Conservation (phyloP, 2,329 filamentous ascomycete genomes). For the Arthroderma sp. region DNA sequence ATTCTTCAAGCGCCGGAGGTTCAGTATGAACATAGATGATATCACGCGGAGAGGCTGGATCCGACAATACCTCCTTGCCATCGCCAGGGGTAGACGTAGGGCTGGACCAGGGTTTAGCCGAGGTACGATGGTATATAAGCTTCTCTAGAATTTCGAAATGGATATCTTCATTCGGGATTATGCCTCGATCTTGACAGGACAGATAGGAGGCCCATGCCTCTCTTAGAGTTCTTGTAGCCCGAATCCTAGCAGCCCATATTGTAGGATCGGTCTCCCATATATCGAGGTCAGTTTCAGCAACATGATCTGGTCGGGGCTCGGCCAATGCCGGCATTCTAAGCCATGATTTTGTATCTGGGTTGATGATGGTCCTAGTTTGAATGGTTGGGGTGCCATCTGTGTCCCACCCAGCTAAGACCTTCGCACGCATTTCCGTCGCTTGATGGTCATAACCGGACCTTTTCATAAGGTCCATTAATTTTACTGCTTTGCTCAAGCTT, state of each 20-base stretch:
- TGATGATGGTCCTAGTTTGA: constrained; percentile 38
- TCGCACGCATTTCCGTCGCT: constrained; percentile 41
- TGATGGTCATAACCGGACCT: constrained; percentile 44
- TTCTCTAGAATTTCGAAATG: constrained; percentile 47
- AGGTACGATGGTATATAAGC: constrained; percentile 27
- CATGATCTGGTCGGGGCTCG: background rate
- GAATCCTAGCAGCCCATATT: constrained; percentile 46
- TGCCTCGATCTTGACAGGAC: constrained; percentile 36
- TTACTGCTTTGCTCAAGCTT: constrained; percentile 43
- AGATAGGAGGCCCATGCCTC: constrained; percentile 55
- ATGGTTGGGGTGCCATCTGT: constrained; percentile 50
- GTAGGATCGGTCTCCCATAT: constrained; percentile 14
- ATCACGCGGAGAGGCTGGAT: constrained; percentile 44
- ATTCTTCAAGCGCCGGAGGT: constrained; percentile 38
- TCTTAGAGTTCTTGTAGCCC: constrained; percentile 45
- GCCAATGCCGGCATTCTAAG: constrained; percentile 14
- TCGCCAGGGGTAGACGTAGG: constrained; percentile 39
- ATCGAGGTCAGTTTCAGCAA: constrained; percentile 3
- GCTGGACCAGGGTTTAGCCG: background rate
- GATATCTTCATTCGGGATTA: constrained; percentile 26
- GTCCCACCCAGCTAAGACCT: constrained; percentile 49
- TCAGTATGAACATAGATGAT: constrained; percentile 43
- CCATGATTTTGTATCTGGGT: too few species aligned
- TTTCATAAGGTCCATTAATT: constrained; percentile 42
- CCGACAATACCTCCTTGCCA: constrained; percentile 39